A percentile compares a stretch with the other conserved stretches of the same genome.
Evolutionary conservation across 1,284 basidiomycete genomes (phyloP).

Genomic region (Moesziomyces parantarcticus): DNA sequence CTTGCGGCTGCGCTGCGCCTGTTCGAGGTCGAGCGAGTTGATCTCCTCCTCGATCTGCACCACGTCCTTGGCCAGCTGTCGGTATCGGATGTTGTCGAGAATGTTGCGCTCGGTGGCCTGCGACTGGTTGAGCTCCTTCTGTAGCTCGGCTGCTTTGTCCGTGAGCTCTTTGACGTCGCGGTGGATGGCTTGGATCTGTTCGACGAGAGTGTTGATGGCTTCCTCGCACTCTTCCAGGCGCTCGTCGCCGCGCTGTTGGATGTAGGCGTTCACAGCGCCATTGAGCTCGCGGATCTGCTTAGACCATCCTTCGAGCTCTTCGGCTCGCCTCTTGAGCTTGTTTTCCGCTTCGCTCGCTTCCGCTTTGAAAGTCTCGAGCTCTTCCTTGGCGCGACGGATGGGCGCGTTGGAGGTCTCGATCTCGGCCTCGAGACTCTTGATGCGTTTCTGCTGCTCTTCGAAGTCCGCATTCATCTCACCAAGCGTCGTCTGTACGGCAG

Average conservation of each 20-base stretch:
- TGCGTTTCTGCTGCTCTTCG: conserved; percentile 65
- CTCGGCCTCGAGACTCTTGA: conserved; percentile 72
- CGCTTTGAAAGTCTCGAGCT: conserved; percentile 73
- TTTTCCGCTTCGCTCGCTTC: conserved; percentile 73
- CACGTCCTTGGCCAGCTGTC: conserved; percentile 78
- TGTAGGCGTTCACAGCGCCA: conserved; percentile 36
- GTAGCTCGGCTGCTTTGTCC: conserved; percentile 51
- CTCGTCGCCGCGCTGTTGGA: conserved; percentile 48
- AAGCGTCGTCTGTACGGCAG: conserved; percentile 48
- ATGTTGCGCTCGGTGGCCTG: conserved; percentile 73
- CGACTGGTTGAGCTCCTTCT: conserved; percentile 67
- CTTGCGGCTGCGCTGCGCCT: conserved; percentile 69
- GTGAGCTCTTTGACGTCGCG: conserved; percentile 45
- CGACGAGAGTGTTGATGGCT: conserved; percentile 58
- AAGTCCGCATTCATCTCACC: conserved; percentile 74
- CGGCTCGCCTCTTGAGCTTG: conserved; percentile 70
- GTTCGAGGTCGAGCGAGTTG: conserved; percentile 68
- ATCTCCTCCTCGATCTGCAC: conserved; percentile 78
- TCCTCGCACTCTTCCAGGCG: conserved; percentile 49
- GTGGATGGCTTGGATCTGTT: conserved; percentile 42
- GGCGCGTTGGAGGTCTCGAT: conserved; percentile 77
- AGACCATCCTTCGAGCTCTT: conserved; percentile 35
- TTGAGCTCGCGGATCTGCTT: conserved; percentile 55
- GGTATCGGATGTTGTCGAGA: conserved; percentile 84
- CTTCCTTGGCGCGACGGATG: conserved; percentile 76